A percentile compares a stretch with the other conserved stretches of the same genome.
phyloP scores from a whole-genome alignment of 2,329 filamentous ascomycete species.

The Intubia oerlemansii region DNA sequence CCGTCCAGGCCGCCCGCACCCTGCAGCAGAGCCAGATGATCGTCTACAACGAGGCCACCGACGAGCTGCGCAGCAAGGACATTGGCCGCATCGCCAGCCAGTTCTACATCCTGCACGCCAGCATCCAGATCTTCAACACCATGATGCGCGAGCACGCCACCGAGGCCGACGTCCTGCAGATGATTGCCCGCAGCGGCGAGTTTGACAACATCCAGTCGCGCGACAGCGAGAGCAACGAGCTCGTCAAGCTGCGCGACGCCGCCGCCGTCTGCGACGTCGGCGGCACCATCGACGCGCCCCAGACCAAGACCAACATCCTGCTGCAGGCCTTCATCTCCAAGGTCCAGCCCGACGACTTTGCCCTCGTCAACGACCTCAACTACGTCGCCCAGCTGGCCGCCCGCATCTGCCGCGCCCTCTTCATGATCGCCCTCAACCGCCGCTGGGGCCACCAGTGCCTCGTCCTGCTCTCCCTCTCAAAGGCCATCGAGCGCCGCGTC shows the following conservation, averaged over 20 bases:
- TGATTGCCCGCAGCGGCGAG: slow-evolving; percentile 95
- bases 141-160: slow-evolving; percentile 76
- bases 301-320: slow-evolving; percentile 89
- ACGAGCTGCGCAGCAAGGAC: slow-evolving; percentile 84
- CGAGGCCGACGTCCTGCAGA: slow-evolving; percentile 81
- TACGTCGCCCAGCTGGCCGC: slow-evolving; percentile 94
- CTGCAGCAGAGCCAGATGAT: slow-evolving; percentile 96
- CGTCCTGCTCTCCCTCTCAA: slow-evolving; percentile 76
- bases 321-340: slow-evolving; percentile 87
- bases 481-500: slow-evolving; percentile 88
- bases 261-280: slow-evolving; percentile 61
- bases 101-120: slow-evolving; percentile 85
- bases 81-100: slow-evolving; percentile 93
- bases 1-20: slow-evolving; percentile 71
- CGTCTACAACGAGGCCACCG: slow-evolving; percentile 87
- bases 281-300: slow-evolving; percentile 46
- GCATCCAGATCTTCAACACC: slow-evolving; percentile 86
- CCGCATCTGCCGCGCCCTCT: slow-evolving; percentile 81
- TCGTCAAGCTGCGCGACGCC: slow-evolving; percentile 51
- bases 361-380: slow-evolving; percentile 72
- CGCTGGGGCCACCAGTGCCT: slow-evolving; percentile 92
- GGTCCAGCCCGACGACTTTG: slow-evolving; percentile 78
- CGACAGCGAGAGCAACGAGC: slow-evolving; percentile 74
- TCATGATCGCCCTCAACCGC: slow-evolving; percentile 92
- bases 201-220: slow-evolving; percentile 93